Conservation (phyloP, 2,329 filamentous ascomycete genomes). For the Exophiala calicioides region DNA sequence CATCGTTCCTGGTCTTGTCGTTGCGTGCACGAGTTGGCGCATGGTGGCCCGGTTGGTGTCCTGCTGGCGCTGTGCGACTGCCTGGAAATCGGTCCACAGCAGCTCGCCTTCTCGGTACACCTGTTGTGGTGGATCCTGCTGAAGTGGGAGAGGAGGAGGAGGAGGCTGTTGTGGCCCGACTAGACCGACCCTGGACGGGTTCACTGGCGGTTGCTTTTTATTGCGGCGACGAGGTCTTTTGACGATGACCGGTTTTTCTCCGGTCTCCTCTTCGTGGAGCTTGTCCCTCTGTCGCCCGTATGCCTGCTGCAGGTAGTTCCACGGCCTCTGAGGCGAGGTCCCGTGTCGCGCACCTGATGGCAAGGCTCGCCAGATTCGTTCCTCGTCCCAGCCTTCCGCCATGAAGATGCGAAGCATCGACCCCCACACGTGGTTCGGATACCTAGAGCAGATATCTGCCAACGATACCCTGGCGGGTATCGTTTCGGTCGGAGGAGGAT, state of each 20-base stretch:
- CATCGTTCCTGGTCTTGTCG: no score
- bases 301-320: slow-evolving; percentile 29
- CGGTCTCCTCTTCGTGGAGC: slow-evolving; percentile 19
- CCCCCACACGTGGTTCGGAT: slow-evolving; percentile 30
- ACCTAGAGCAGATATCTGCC: slow-evolving; percentile 17
- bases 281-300: slow-evolving; percentile 24
- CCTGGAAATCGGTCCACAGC: no score
- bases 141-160: no score
- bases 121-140: no score
- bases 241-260: neutral
- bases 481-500: slow-evolving; percentile 2
- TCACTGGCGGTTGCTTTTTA: no score
- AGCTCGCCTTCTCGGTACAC: no score
- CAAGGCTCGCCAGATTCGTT: slow-evolving; percentile 20
- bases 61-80: no score
- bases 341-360: slow-evolving; percentile 16
- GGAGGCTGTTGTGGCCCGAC: no score
- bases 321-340: slow-evolving; percentile 10
- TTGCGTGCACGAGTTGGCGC: no score
- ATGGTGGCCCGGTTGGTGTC: no score
- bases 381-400: slow-evolving; percentile 23
- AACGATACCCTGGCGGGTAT: slow-evolving; percentile 25
- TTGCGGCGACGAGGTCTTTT: no score
- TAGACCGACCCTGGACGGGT: no score
- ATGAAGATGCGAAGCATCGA: slow-evolving; percentile 25